Percentiles rank a stretch among this genome's conserved stretches.
Conservation (phyloP, 495 filamentous ascomycete genomes). For the Tuber umbilicatum region DNA sequence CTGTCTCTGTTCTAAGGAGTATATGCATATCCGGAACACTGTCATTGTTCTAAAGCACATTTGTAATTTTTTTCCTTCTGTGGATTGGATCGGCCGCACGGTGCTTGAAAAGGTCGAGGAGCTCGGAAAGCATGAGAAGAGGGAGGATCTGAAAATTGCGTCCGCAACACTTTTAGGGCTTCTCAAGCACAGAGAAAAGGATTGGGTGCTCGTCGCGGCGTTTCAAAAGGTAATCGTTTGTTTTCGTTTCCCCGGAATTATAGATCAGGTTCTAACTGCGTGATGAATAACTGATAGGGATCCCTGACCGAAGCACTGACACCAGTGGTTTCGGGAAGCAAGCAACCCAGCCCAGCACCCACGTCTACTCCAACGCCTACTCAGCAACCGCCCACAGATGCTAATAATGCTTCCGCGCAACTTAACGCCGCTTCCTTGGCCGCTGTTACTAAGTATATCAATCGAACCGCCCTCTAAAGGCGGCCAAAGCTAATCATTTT, state of each 20-base stretch:
- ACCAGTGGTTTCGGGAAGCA: conserved; percentile 38
- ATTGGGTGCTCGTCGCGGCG: conserved; percentile 63
- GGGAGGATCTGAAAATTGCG: conserved; percentile 84
- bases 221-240: conserved; percentile 41
- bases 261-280: not conserved
- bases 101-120: conserved; percentile 61
- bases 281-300: conserved; percentile 20
- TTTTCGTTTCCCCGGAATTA: conserved; percentile 23
- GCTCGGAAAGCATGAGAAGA: conserved; percentile 61
- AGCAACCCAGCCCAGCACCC: conserved; percentile 39
- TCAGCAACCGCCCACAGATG: conserved; percentile 6
- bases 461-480: not conserved
- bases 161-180: conserved; percentile 79
- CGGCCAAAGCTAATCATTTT: conserved; percentile 13
- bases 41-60: conserved; percentile 82
- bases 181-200: conserved; percentile 66
- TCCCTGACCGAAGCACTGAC: conserved; percentile 34
- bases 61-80: conserved; percentile 70
- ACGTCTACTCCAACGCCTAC: conserved; percentile 13
- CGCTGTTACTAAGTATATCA: conserved; percentile 21
- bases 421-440: not conserved
- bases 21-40: conserved; percentile 96
- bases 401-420: conserved; percentile 16
- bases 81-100: conserved; percentile 77
- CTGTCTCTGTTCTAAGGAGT: conserved; percentile 74